Conservation (phyloP, 352 stramenopile species). For the Aphanomyces invadans region DNA sequence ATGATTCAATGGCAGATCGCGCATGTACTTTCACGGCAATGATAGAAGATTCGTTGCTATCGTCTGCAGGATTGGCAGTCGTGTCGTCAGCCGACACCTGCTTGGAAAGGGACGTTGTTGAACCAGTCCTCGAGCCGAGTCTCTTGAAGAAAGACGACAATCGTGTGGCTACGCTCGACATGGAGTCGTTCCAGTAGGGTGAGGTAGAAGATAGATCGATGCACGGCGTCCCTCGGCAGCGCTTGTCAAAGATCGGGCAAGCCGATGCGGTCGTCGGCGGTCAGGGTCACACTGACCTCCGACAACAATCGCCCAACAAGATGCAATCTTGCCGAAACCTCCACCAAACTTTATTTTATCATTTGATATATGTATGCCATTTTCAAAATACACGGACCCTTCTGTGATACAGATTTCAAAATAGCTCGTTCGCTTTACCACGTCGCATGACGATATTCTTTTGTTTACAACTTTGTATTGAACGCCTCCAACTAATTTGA, state of each 20-base stretch:
- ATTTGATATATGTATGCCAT: background rate
- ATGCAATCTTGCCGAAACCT: background rate
- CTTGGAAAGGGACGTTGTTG: background rate
- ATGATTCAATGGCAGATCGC: background rate
- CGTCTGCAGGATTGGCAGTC: background rate
- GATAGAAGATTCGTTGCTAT: background rate
- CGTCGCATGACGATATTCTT: too few species aligned
- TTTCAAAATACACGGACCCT: background rate
- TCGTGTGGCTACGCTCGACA: slow-evolving; percentile 2
- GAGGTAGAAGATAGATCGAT: background rate
- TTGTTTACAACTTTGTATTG: too few species aligned
- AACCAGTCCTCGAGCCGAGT: background rate
- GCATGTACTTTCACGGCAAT: background rate
- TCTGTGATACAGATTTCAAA: too few species aligned
- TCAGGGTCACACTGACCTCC: background rate
- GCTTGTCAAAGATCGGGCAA: too few species aligned
- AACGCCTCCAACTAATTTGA: too few species aligned
- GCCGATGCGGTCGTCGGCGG: too few species aligned
- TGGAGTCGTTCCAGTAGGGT: background rate
- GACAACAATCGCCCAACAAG: slow-evolving; percentile 5
- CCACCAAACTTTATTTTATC: background rate
- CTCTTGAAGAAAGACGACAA: slow-evolving; percentile 9
- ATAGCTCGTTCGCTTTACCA: too few species aligned
- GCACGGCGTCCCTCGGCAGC: too few species aligned
- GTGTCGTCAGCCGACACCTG: background rate